A percentile compares a stretch with the other conserved stretches of the same genome.
phyloP scores from a whole-genome alignment of 2,329 filamentous ascomycete genomes.

The Diaporthe helianthi region DNA sequence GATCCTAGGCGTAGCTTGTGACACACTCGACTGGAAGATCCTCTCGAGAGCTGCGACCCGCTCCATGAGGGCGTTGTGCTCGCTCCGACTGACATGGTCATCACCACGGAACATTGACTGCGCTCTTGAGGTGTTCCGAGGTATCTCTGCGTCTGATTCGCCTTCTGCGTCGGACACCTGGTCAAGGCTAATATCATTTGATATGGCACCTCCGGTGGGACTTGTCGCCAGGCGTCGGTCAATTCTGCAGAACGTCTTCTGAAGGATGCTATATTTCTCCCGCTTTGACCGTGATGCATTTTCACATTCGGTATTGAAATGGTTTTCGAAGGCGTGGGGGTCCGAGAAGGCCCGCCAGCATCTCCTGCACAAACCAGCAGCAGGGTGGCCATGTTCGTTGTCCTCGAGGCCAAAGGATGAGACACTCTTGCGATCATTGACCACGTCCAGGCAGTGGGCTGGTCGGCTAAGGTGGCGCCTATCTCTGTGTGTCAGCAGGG shows the following conservation, averaged over 20 bases:
- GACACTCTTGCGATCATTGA: conserved; percentile 36
- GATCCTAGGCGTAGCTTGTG: conserved; percentile 25
- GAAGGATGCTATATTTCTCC: conserved; percentile 31
- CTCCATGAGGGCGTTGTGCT: conserved; percentile 29
- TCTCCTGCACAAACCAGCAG: conserved; percentile 43
- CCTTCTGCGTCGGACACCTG: conserved; percentile 14
- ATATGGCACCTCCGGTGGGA: background rate
- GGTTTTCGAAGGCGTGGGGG: conserved; percentile 38
- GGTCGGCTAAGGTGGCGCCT: conserved; percentile 43
- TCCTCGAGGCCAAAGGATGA: conserved; percentile 43
- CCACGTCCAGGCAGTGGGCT: conserved; percentile 42
- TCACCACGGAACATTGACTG: background rate
- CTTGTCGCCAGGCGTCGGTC: background rate
- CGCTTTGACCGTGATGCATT: conserved; percentile 32
- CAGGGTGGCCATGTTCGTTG: conserved; percentile 38
- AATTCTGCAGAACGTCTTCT: conserved; percentile 29
- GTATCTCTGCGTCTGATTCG: background rate
- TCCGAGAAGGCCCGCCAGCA: conserved; percentile 44
- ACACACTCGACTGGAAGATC: background rate
- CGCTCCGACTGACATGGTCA: conserved; percentile 15
- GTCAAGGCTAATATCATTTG: background rate
- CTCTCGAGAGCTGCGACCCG: conserved; percentile 32
- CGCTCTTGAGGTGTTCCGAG: background rate
- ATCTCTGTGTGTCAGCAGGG: conserved; percentile 25
- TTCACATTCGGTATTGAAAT: conserved; percentile 36